phyloP scores from a whole-genome alignment of 768 basidiomycete species.

The Termitomyces sp. region DNA sequence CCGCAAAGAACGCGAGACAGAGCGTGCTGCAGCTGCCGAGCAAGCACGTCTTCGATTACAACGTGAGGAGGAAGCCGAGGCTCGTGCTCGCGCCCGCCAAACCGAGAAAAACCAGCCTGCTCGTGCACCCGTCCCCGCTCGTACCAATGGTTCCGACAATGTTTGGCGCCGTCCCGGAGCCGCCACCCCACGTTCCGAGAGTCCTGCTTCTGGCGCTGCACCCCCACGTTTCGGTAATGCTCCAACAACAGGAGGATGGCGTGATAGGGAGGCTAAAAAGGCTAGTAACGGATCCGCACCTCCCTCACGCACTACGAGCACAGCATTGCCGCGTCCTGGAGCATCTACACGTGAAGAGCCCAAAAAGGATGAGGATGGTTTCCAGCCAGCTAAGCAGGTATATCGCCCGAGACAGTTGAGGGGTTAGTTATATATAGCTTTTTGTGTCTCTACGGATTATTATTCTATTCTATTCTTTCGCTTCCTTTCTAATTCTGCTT shows the following conservation, averaged over 20 bases:
- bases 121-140: constrained; percentile 23
- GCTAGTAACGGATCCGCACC: constrained; percentile 12
- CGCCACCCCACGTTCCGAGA: constrained; percentile 43
- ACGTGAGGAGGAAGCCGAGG: constrained; percentile 70
- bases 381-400: constrained; percentile 49
- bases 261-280: constrained; percentile 21
- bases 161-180: constrained; percentile 30
- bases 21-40: constrained; percentile 47
- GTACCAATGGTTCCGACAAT: constrained; percentile 19
- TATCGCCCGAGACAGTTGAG: constrained; percentile 24
- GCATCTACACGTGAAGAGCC: constrained; percentile 40
- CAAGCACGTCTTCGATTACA: constrained; percentile 54
- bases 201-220: constrained; percentile 37
- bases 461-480: neutral
- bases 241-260: constrained; percentile 20
- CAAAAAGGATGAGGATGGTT: constrained; percentile 63
- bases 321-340: constrained; percentile 25
- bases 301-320: constrained; percentile 16
- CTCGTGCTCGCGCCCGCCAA: constrained; percentile 34
- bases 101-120: constrained; percentile 28
- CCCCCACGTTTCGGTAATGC: constrained; percentile 32
- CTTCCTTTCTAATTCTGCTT: neutral
- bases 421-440: constrained; percentile 6
- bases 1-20: constrained; percentile 49
- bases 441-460: constrained; percentile 1